Percentiles rank a stretch among this genome's conserved stretches.
Evolutionary conservation across 2,329 filamentous ascomycete species (phyloP).

Genomic region (Trichophyton mentagrophytes): DNA sequence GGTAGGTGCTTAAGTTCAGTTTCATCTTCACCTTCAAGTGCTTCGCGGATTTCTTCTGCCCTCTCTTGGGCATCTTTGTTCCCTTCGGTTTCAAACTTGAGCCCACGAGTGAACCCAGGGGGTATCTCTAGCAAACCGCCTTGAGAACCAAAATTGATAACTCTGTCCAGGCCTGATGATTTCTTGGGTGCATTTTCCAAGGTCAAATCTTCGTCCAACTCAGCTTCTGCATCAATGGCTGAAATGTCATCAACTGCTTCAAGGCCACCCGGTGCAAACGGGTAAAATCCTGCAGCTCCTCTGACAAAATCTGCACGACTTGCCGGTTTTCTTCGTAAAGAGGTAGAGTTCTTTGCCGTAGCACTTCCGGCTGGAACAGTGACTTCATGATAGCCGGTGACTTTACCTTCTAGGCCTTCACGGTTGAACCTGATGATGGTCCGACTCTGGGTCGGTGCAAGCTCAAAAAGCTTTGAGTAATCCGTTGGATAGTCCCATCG

Average conservation of each 20-base stretch:
- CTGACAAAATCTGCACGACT: slow-evolving; percentile 81
- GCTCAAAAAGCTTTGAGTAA: slow-evolving; percentile 69
- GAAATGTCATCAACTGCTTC: slow-evolving; percentile 78
- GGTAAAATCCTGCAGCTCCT: slow-evolving; percentile 85
- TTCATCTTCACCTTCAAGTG: slow-evolving; percentile 38
- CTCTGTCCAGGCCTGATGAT: slow-evolving; percentile 53
- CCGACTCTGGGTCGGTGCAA: slow-evolving; percentile 82
- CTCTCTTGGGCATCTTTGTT: slow-evolving; percentile 40
- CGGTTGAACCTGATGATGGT: slow-evolving; percentile 89
- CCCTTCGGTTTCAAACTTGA: slow-evolving; percentile 54
- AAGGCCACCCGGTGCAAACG: slow-evolving; percentile 80
- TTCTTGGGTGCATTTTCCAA: slow-evolving; percentile 24
- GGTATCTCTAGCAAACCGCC: slow-evolving; percentile 68
- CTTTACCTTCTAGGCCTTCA: slow-evolving; percentile 80
- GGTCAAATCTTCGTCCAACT: slow-evolving; percentile 38
- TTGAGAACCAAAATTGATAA: slow-evolving; percentile 69
- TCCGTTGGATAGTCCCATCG: slow-evolving; percentile 73
- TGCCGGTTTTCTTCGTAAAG: slow-evolving; percentile 72
- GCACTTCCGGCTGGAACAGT: slow-evolving; percentile 80
- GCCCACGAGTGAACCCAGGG: slow-evolving; percentile 67
- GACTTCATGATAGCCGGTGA: slow-evolving; percentile 88
- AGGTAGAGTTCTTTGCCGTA: slow-evolving; percentile 91
- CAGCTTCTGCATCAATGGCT: slow-evolving; percentile 64
- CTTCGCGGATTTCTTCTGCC: slow-evolving; percentile 57
- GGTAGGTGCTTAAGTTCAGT: slow-evolving; percentile 22